A percentile compares a stretch with the other conserved stretches of the same genome.
These are phyloP conservation scores for Geotrichum macrosporum DNA, from an alignment of 1,139 yeast species.

Conservation along the genomic window DNA sequence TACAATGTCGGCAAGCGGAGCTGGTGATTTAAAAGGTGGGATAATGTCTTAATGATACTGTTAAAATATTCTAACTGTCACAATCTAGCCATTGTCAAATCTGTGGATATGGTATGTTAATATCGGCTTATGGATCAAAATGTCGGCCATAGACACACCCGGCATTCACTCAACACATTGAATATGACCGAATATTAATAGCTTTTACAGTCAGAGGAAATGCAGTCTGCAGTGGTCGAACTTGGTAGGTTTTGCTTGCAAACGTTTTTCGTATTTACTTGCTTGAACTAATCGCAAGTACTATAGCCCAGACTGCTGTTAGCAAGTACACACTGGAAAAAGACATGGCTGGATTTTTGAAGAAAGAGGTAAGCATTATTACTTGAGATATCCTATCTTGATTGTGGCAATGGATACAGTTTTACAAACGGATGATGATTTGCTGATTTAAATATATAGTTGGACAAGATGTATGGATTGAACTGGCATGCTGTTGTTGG, in stretches of 20 bases:
- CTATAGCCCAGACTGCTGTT: conserved; percentile 61
- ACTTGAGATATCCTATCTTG: too few relatives aligned
- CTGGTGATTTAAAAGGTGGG: conserved; percentile 2
- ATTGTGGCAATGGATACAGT: too few relatives aligned
- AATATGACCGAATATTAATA: background rate
- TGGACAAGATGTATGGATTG: conserved; percentile 64
- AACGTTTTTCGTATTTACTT: background rate
- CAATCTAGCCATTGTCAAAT: conserved; percentile 27
- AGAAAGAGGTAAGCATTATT: conserved; percentile 59
- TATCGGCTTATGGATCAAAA: background rate
- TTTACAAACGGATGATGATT: too few relatives aligned
- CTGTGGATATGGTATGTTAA: conserved; percentile 29
- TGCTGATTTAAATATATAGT: too few relatives aligned
- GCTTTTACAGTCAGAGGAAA: conserved; percentile 32
- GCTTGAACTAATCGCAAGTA: too few relatives aligned
- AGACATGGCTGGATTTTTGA: conserved; percentile 76
- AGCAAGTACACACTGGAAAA: conserved; percentile 51
- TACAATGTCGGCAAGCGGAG: conserved; percentile 1
- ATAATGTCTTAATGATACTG: background rate
- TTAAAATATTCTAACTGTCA: background rate
- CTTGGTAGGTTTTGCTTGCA: conserved; percentile 28
- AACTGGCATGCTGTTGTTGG: conserved; percentile 98
- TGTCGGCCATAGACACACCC: too few relatives aligned
- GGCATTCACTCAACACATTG: too few relatives aligned
- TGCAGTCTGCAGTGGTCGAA: conserved; percentile 35